Base-by-base conservation (phyloP, 1,139 yeast genomes). In the Sugiyamaella japonica region DNA sequence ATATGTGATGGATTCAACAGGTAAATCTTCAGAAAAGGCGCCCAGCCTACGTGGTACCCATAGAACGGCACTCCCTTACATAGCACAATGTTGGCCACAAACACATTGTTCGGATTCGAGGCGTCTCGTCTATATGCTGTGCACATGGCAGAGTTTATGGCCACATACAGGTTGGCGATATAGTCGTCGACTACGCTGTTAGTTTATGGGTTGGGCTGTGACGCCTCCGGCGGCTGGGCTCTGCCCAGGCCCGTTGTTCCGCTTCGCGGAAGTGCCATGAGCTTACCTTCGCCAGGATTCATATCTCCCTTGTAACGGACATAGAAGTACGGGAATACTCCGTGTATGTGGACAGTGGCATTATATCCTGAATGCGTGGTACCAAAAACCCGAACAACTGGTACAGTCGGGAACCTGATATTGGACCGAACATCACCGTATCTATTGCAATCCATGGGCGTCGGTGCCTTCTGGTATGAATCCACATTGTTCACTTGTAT, bases 1-100 rank as follows among this genome's bases (percentile, higher is more conserved):
- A 78, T 74, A 63, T 82, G 81, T 3, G 78, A 68, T 0, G 96
- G 95, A 54, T 85, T 83, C 9, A 86, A 68, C 17, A 89, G 67
- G 42, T 82, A 79, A 2, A 93, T 80, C 66, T 89, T 90, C 63
- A 86, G 80, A 65, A 81, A 86, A 1, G 81, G 72, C 16, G 73
- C 65, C 74, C 82, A 80, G 0, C 90, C 91, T 2, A 83, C 77
- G 61, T 82, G 83, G 66, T 80, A 90, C 0, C 98, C 98, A 67
- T 93, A 93, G 52, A 90, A 85, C 0, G 96, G 93, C 0, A 82
- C 76, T 0, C 86, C 97, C 61, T 84, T 84, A 54, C 95, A 86
- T 0, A 89, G 68, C 0, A 84, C 75, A 0, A 90, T 80, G 50
- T 80, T 77, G 0, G 96, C 89, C 42, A 93, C 77, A 66, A 77